Evolutionary conservation across 2,329 filamentous ascomycete genomes (phyloP).

Genomic region (Rugonectria rugulosa): DNA sequence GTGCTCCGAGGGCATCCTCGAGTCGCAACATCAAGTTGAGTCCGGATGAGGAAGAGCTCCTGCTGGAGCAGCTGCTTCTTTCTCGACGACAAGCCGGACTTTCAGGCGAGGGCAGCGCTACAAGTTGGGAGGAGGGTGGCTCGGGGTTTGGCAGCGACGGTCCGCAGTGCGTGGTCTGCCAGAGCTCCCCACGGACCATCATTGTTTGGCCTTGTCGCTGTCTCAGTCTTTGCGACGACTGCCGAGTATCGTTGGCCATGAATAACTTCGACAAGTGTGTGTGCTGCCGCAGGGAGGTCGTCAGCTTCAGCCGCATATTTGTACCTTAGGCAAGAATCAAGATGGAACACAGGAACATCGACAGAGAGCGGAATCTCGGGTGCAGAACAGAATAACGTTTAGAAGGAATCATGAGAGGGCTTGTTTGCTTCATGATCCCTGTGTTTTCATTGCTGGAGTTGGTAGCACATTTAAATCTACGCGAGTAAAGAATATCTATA

Average conservation of each 20-base stretch:
- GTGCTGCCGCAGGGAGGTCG: constrained; percentile 87
- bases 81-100: constrained; percentile 51
- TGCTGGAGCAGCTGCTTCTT: constrained; percentile 68
- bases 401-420: constrained; percentile 6
- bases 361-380: not conserved
- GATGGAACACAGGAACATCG: not conserved
- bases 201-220: constrained; percentile 98
- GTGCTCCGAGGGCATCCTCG: constrained; percentile 12
- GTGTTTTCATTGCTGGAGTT: constrained; percentile 23
- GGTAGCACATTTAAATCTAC: constrained; percentile 8
- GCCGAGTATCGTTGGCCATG: constrained; percentile 89
- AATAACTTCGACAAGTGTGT: constrained; percentile 98
- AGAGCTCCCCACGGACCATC: constrained; percentile 83
- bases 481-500: constrained; percentile 5
- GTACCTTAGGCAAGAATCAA: constrained; percentile 63
- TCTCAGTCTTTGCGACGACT: constrained; percentile 93
- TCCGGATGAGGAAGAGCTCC: constrained; percentile 65
- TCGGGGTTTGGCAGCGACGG: constrained; percentile 74
- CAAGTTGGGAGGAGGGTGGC: constrained; percentile 74
- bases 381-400: not conserved
- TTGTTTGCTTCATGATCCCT: constrained; percentile 8
- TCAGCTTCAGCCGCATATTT: constrained; percentile 89
- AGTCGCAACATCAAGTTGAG: constrained; percentile 52
- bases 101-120: constrained; percentile 21
- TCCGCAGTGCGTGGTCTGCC: constrained; percentile 92